These are phyloP conservation scores for Gracilaria vermiculophylla DNA, from an alignment of 23 red algal genomes.

Conservation along the genomic window DNA sequence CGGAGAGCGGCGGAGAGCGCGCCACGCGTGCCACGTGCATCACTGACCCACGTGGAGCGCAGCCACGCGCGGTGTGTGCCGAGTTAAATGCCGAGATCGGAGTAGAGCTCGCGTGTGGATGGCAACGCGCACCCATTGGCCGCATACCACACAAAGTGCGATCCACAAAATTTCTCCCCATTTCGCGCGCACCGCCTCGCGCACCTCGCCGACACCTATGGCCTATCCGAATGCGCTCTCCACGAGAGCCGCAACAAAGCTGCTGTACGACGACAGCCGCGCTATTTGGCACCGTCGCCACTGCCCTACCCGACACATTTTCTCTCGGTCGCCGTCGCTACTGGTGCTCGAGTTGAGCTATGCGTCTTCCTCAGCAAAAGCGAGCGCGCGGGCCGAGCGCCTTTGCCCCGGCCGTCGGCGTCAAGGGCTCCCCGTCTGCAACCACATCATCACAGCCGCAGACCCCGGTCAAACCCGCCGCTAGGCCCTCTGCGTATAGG, in stretches of 20 bases:
- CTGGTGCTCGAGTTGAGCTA: not conserved
- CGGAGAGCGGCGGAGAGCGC: no score
- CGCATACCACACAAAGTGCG: not conserved
- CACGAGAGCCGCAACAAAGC: no score
- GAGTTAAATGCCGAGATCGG: no score
- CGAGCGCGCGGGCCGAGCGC: constrained; percentile 38
- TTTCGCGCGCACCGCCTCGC: not conserved
- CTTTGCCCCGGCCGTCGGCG: constrained; percentile 60
- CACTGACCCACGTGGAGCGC: no score
- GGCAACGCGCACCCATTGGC: not conserved
- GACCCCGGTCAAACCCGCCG: not conserved
- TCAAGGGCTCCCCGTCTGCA: constrained; percentile 24
- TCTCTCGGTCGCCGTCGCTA: not conserved
- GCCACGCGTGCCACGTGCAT: no score
- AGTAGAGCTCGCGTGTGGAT: no score
- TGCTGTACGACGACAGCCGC: no score
- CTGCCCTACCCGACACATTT: no score
- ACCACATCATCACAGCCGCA: not conserved
- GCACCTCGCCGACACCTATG: not conserved
- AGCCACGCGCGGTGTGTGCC: no score
- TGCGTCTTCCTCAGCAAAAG: not conserved
- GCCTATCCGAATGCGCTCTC: no score
- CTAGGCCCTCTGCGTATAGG: not conserved
- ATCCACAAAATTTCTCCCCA: not conserved
- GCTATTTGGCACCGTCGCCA: no score